Conservation (phyloP, 495 filamentous ascomycete species). For the Glutinoglossum americanum region DNA sequence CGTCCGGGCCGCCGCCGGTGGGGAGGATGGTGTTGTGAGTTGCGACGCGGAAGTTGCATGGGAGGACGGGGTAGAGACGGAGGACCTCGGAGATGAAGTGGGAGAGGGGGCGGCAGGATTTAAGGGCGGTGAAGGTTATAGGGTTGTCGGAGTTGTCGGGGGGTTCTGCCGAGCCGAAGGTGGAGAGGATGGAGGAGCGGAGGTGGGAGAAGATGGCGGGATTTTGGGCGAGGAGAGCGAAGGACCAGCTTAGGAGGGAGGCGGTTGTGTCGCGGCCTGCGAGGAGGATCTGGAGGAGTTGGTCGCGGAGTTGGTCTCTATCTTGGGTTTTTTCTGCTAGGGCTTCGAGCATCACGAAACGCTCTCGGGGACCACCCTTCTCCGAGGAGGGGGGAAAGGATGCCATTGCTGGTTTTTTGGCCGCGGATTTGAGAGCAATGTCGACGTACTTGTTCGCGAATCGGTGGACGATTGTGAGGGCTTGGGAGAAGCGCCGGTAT, state of each 20-base stretch:
- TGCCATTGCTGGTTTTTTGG: too few species aligned
- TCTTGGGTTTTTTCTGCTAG: constrained; percentile 16
- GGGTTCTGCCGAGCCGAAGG: constrained; percentile 12
- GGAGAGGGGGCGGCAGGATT: neutral
- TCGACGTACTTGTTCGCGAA: constrained; percentile 28
- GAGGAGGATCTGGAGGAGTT: constrained; percentile 29
- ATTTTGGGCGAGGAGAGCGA: constrained; percentile 16
- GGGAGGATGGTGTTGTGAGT: constrained; percentile 28
- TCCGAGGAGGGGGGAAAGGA: too few species aligned
- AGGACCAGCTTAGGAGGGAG: constrained; percentile 32
- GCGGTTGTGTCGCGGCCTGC: constrained; percentile 39
- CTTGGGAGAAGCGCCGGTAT: constrained; percentile 6
- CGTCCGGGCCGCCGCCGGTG: constrained; percentile 25
- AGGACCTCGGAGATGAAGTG: constrained; percentile 6
- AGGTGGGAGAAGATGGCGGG: constrained; percentile 4
- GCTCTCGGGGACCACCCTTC: too few species aligned
- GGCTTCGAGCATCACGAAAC: constrained; percentile 29
- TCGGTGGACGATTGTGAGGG: constrained; percentile 15
- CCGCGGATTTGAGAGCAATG: constrained; percentile 14
- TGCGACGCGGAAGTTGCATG: constrained; percentile 31
- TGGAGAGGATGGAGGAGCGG: neutral
- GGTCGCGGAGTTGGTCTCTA: constrained; percentile 15
- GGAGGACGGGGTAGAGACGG: constrained; percentile 37
- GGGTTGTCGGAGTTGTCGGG: constrained; percentile 3
- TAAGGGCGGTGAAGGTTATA: neutral